These are phyloP conservation scores for Septoria linicola DNA, from an alignment of 2,329 filamentous ascomycete species.

Conservation along the genomic window DNA sequence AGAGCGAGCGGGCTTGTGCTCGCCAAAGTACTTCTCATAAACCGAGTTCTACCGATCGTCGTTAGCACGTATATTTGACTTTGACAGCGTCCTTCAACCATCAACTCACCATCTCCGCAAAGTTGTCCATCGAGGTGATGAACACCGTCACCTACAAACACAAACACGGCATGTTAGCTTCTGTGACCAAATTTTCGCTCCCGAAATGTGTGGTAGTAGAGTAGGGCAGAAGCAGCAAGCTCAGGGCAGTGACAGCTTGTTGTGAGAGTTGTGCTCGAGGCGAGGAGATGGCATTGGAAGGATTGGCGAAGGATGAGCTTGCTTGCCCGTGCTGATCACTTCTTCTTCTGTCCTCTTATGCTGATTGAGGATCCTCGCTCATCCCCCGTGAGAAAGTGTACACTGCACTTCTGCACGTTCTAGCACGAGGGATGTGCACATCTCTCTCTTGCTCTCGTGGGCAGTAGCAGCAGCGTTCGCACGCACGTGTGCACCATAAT, in stretches of 20 bases:
- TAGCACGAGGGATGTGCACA: background rate
- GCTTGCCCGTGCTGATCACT: background rate
- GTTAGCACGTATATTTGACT: too few relatives aligned
- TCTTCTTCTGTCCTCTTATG: too few relatives aligned
- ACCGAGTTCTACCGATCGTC: slow-evolving; percentile 63
- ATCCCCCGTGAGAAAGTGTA: background rate
- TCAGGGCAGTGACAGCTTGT: too few relatives aligned
- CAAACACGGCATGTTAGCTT: background rate
- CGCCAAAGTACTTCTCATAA: slow-evolving; percentile 73
- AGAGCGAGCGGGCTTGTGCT: slow-evolving; percentile 80
- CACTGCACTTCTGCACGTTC: background rate
- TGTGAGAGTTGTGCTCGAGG: background rate
- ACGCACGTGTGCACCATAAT: background rate
- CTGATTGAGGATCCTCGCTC: background rate
- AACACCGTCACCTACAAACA: slow-evolving; percentile 63
- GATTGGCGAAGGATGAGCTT: background rate
- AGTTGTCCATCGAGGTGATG: slow-evolving; percentile 86
- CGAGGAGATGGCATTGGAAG: slow-evolving; percentile 1
- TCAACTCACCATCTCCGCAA: slow-evolving; percentile 71
- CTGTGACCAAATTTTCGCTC: background rate
- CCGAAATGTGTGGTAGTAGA: background rate
- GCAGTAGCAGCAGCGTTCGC: background rate
- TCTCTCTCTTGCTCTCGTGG: background rate
- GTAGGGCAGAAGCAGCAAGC: too few relatives aligned
- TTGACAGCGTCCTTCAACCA: too few relatives aligned